Evolutionary conservation across 2,329 filamentous ascomycete species (phyloP), one percentile per base, ranked within the genome.

Genomic region (Dothistroma septosporum): DNA sequence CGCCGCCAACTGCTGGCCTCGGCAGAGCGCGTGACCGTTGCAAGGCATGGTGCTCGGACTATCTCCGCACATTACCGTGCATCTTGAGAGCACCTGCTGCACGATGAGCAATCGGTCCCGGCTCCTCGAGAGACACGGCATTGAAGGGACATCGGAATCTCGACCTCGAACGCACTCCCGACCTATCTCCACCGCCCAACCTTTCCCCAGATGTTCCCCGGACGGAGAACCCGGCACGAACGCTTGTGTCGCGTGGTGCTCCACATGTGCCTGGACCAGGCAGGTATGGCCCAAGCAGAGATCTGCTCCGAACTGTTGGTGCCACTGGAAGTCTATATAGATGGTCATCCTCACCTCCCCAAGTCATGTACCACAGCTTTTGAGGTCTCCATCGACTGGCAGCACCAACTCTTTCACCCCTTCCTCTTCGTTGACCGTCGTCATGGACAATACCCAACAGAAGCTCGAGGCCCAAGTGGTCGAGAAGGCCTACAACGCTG

Each of bases 401-500:
- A 28, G 2, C 2, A 37, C 4, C 35, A 4, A 37, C 35, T 16
- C 35, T 37, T 37, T 11, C 14, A 16, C 11, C 35, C 35, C 16
- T 37, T 8, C 5, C 35, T 37, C 35, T 16, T 37, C 14, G 35
- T 37, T 37, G 35, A 12, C 35, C 5, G 16, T 48, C 46, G 12
- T 11, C 19, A 48, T 48, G 46, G 46, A 48, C 46, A 21, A 41
- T 28, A 62, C 57, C n/a, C 57, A 62, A 24, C 52, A 62, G 33
- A 49, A 53, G 10, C 46, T 62, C 19, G 61, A 62, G 48, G 53
- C 53, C 11, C 37, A 54, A 22, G 53, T 62, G 31, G 47, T 57
- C 49, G 56, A 59, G 16, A 63, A 64, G 31, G 50, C 59, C 47
- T 52, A 19, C 14, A n/a, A 59, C 24, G 54, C 47, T 41, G 61